Evolutionary conservation across 2,329 filamentous ascomycete genomes (phyloP), one percentile per base, ranked within the genome.

Genomic region (Lachnellula suecica): DNA sequence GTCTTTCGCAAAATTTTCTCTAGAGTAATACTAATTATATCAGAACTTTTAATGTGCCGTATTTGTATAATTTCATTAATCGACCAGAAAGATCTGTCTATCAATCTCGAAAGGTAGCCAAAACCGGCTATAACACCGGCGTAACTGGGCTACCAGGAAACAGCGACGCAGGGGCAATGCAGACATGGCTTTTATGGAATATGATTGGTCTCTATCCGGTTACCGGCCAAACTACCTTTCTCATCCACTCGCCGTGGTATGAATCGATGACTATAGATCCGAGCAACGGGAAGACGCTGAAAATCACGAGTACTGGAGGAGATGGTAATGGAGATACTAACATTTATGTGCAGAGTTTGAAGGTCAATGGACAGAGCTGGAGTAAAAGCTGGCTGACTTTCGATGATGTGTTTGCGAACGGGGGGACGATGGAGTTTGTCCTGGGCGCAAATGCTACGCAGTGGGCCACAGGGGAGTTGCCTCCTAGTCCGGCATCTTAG

Each of bases 91-190:
- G 83, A 25, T 78, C 77, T 3, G 84, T 88, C 17, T 65, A 76
- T 51, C 76, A 79, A 55, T 81, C 79, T 41, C 79, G 86, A 45
- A 72, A 71, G 49, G 73, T 85, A 42, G 84, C 84, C 25, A 80
- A 82, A 58, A 68, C 72, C 13, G 83, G 81, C 69, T 88, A 87
- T 68, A 73, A 72, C 44, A 72, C 78, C 1, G 78, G 77, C 0
- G 71, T 74, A 0, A 63, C 62, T 7, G 86, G 87, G 0, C 72
- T 89, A 0, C 86, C 86, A 0, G 87, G 87, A 0, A 89, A 89
- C 67, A 83, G 79, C 41, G 87, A 89, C 65, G 84, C 84, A 2
- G 87, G 87, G 6, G 83, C 86, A 13, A 88, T 89, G 85, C 84
- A 89, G 64, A 83, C 79, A 7, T 88, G 84, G 81, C 68, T 87